Base-by-base conservation (phyloP, 305 asterid genomes). In the Fraxinus baroniana region DNA sequence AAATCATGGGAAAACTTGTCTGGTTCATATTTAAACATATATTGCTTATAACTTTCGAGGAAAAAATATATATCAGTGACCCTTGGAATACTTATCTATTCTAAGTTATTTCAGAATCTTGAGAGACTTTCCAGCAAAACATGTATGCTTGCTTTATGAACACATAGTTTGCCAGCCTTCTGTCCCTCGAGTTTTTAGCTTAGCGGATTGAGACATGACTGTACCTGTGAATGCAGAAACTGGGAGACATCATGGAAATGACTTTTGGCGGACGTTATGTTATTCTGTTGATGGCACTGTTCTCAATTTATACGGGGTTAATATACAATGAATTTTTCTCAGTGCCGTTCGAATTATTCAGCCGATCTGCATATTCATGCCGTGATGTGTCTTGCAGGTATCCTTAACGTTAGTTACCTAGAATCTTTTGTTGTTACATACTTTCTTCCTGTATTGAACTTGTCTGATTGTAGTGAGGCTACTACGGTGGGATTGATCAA, bases 201-300 rank as follows among this genome's bases (percentile, higher is more conserved):
- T 55, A 33, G 39, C 36, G 36, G 35, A 77, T 79, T 66, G 86
- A 41, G 66, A 71, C 82, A n/a, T 79, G 76, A 85, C 83, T 71
- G 70, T 28, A 70, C 85, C 77, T 66, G 36, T 78, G 37, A 80
- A 83, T 91, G 92, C 93, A 95, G 98, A 95, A 95, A 92, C 98
- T 95, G 81, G 98, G 98, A 44, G 98, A 95, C 90, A 95, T 95
- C 83, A 92, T 87, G 94, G 98, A 93, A 83, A 92, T 95, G 98
- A 84, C 97, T 76, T 95, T 95, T 75, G 98, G 98, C 52, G 98
- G 98, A 80, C 97, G 98, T 81, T 95, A 95, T 79, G 96, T 95
- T 33, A 93, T 95, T 83, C 4, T 95, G 82, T 18, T 95, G 95
- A 95, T 95, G 98, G 66, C 98, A 39, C 82, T 95, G 35, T 95